Base-by-base conservation (phyloP, 2,329 filamentous ascomycete species). In the Acarospora socialis region DNA sequence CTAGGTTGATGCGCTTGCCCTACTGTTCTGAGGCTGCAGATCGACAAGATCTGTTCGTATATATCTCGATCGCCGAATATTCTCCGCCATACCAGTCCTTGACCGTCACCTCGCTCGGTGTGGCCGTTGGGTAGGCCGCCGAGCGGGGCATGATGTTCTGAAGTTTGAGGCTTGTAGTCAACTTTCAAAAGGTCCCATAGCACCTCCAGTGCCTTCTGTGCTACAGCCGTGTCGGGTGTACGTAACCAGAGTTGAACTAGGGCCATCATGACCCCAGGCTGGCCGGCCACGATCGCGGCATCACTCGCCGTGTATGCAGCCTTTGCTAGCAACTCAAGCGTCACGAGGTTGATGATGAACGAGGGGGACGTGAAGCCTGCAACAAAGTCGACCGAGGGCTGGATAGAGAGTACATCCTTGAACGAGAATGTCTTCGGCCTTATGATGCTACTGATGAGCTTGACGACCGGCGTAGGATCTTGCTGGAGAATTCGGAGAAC, bases 51-150 rank as follows among this genome's bases (percentile, higher is more conserved):
- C 5, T 64, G 53, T 1, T 55, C 56, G 42, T 73, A 73, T 5
- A 76, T 61, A 43, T 73, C 62, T 36, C 59, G 63, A 40, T 77
- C 73, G 2, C 61, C 60, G 43, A 77, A 76, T 1, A 77, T 42
- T 12, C 73, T 64, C 45, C 70, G 65, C 72, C 71, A 76, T 45
- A 77, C 57, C 1, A 73, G 51, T 0, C 65, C 66, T 40, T 67
- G 63, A 3, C 63, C 62, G 44, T 54, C 36, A 50, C 50, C 43
- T 42, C 45, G 26, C 39, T 46, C 37, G 43, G 47, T 30, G 36
- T 44, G 21, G 39, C 44, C 26, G 38, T 40, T 31, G 4, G 33
- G 44, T 5, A 35, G 32, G 8, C 47, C 45, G 21, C 46, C 43
- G 6, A 34, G 27, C 3, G 36, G 37, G 26, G 40, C 35, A 4